Base-by-base conservation (phyloP, 352 stramenopile genomes). In the Globisporangium emineosum region DNA sequence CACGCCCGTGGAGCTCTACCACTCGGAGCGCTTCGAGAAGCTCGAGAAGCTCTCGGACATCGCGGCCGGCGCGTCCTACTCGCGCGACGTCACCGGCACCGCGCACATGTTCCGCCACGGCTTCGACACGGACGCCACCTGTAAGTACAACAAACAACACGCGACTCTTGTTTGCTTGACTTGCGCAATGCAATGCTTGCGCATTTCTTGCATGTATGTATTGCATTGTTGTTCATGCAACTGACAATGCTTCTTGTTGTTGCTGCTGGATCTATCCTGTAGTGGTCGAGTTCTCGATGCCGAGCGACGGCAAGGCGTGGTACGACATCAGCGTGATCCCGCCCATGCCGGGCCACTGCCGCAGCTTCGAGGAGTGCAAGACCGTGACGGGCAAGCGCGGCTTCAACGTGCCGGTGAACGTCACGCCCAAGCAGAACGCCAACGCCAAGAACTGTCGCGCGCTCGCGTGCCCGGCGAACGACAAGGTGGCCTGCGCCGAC, bases 271-370 rank as follows among this genome's bases (percentile, higher is more conserved):
- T 49, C 35, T n/a, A 54, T 40, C 29, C 10, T 51, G 70, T 70
- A 65, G 67, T 81, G 25, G 57, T 67, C 15, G 76, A 83, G 55
- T 52, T 68, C 12, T 52, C 51, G 5, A 10, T 79, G 25, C 40
- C 45, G 60, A 45, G n/a, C 12, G 63, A 64, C 32, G 57, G 40
- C 37, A 66, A 66, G 17, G 42, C 68, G 15, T 90, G 78, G 78
- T 81, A 77, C 62, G 82, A 91, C 57, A 72, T 91, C 32, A 88
- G 80, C 61, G 78, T 78, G 61, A 89, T 91, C 64, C 77, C 78
- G 5, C 81, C 81, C 1, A 76, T 75, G 68, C 75, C 71, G 37
- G 78, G 67, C 25, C 73, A 68, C 57, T 89, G 78, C 67, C 68
- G 63, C 58, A 79, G 64, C 35, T 77, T 73, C 64, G 67, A 74